phyloP scores from a whole-genome alignment of 345 rosid genomes.

The Dimocarpus longan region DNA sequence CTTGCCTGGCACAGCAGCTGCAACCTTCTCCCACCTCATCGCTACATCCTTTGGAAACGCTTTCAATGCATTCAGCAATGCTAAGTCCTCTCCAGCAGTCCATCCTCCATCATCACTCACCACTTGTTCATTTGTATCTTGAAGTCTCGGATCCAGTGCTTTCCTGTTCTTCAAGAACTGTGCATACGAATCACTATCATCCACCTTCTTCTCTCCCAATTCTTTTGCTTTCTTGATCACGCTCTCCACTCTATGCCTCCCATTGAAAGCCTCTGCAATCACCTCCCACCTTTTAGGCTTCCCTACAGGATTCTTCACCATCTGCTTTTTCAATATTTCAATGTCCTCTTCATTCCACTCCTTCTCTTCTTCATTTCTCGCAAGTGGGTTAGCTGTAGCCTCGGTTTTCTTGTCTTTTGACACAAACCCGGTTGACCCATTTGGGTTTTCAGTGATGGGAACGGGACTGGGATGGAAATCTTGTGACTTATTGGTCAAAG shows the following conservation, averaged over 20 bases:
- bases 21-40: constrained; percentile 96
- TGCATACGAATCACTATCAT: constrained; percentile 68
- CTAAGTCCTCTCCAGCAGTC: constrained; percentile 79
- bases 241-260: constrained; percentile 61
- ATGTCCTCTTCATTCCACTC: constrained; percentile 82
- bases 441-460: constrained; percentile 1
- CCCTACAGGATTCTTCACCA: constrained; percentile 81
- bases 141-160: constrained; percentile 52
- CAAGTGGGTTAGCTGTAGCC: constrained; percentile 30
- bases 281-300: constrained; percentile 87
- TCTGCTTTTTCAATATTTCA: constrained; percentile 74
- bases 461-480: neutral
- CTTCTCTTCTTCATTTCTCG: constrained; percentile 39
- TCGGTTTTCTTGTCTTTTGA: constrained; percentile 37
- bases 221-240: constrained; percentile 86
- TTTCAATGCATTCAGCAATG: constrained; percentile 86
- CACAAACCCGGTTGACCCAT: constrained; percentile 22
- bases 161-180: constrained; percentile 85
- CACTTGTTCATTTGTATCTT: constrained; percentile 26
- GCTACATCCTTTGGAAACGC: constrained; percentile 74
- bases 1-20: constrained; percentile 86
- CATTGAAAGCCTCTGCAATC: constrained; percentile 70
- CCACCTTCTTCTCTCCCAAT: constrained; percentile 66
- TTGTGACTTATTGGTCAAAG: neutral
- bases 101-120: constrained; percentile 40